Evolutionary conservation across 148 eudicot genomes (phyloP).

Genomic region (Vaccinium macrocarpon): DNA sequence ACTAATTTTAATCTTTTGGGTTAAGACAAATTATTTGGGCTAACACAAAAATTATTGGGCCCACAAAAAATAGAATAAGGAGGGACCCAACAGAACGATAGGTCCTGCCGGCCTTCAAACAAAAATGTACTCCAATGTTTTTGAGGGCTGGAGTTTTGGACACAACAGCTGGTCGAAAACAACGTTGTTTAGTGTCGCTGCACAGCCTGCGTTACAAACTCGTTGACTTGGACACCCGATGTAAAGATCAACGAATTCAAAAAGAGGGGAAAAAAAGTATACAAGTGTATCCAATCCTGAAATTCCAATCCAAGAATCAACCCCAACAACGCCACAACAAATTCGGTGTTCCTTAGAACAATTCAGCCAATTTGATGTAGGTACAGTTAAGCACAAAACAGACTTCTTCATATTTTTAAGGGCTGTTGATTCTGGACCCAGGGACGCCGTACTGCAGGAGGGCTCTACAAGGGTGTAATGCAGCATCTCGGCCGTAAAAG

Average conservation of each 20-base stretch:
- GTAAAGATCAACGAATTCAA: neutral
- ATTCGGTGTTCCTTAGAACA: neutral
- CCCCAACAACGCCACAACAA: neutral
- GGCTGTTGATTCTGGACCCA: too few relatives aligned
- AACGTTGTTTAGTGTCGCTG: neutral
- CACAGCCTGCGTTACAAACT: neutral
- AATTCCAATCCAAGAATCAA: neutral
- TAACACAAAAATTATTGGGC: too few relatives aligned
- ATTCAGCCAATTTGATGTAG: neutral
- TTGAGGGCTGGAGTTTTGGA: too few relatives aligned
- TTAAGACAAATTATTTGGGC: too few relatives aligned
- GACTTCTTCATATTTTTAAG: neutral
- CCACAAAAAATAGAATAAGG: too few relatives aligned
- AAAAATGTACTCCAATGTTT: too few relatives aligned
- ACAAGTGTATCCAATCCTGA: neutral
- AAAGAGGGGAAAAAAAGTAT: neutral
- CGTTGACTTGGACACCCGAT: neutral
- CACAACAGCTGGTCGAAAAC: neutral
- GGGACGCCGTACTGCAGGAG: too few relatives aligned
- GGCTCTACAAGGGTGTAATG: too few relatives aligned
- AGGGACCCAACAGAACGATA: too few relatives aligned
- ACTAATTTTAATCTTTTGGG: too few relatives aligned
- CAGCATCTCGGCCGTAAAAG: too few relatives aligned
- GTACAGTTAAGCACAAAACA: neutral
- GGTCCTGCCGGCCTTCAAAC: too few relatives aligned